Base-by-base conservation (phyloP, 768 basidiomycete genomes). In the Boletus rubroflammeus region DNA sequence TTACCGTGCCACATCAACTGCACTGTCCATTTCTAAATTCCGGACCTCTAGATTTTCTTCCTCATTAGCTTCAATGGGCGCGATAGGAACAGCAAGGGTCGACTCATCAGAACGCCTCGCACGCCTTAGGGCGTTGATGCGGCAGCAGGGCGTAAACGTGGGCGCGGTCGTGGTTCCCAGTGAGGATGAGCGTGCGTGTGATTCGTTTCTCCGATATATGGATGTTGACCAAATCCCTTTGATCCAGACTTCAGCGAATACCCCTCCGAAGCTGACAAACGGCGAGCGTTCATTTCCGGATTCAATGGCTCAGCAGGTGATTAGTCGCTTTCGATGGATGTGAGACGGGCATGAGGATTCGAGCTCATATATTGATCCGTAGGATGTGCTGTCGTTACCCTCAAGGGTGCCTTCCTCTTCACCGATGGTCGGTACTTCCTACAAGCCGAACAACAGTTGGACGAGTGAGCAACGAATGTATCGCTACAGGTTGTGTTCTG, bases 341-440 rank as follows among this genome's bases (percentile, higher is more conserved):
- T 28, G 26, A 28, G 26, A 53, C 26, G 21, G 17, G 34, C 10
- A 23, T 23, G 29, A 35, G 17, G 11, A 36, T 36, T 3, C 10
- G 29, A 17, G 8, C 55, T 66, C 48, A 64, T 49, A n/a, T 23
- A 7, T 23, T 23, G n/a, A 42, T 53, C 5, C 29, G 21, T 59
- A 86, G 90, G 91, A 42, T 88, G 83, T 55, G 94, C 92, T 3
- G 67, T 95, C 40, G 76, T 96, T 23, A 90, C 90, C 0, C 65
- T 73, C 44, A 75, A 85, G 28, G 75, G 83, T 5, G 95, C 94
- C 0, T 84, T 78, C 57, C 77, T 97, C 46, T 98, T 96, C 73
- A 98, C 96, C 3, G 96, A 99, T 74, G 97, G 96, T 3, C 75
- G 96, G 42, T 99, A 99, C 66, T 97, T 90, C 65, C 74, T 98